These are phyloP conservation scores for Funneliformis geosporum DNA, from an alignment of 192 early-diverging fungal genomes.

Conservation along the genomic window DNA sequence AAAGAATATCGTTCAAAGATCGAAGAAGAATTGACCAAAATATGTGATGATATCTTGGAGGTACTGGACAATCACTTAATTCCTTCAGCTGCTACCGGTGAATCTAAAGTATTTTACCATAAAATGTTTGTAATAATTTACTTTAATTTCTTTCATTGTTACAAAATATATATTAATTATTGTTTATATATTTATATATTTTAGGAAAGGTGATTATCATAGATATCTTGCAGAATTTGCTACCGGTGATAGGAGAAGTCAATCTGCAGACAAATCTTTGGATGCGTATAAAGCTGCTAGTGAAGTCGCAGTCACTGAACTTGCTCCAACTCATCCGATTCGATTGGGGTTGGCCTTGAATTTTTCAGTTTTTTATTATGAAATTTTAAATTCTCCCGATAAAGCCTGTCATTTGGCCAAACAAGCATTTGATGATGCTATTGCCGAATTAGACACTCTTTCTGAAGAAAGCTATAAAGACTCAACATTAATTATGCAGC, in stretches of 20 bases:
- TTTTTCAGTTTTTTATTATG: slow-evolving; percentile 99
- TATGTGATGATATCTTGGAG: slow-evolving; percentile 92
- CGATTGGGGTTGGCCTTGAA: slow-evolving; percentile 96
- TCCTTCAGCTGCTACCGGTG: slow-evolving; percentile 86
- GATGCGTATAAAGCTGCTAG: slow-evolving; percentile 95
- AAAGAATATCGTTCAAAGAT: slow-evolving; percentile 94
- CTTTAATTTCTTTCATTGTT: not conserved
- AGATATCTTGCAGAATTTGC: slow-evolving; percentile 99
- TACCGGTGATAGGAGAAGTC: slow-evolving; percentile 80
- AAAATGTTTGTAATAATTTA: slow-evolving; percentile 78
- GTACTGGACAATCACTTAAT: slow-evolving; percentile 92
- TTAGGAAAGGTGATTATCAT: slow-evolving; percentile 98
- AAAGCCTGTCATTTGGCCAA: slow-evolving; percentile 90
- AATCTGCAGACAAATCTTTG: slow-evolving; percentile 80
- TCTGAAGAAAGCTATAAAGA: slow-evolving; percentile 99
- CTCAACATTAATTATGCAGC: slow-evolving; percentile 99
- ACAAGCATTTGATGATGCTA: slow-evolving; percentile 98
- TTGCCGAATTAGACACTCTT: slow-evolving; percentile 97
- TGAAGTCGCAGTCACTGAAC: slow-evolving; percentile 91
- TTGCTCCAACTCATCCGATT: slow-evolving; percentile 98
- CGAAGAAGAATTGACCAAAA: slow-evolving; percentile 90
- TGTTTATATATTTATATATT: slow-evolving; percentile 20
- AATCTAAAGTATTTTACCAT: slow-evolving; percentile 99
- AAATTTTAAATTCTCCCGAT: slow-evolving; percentile 98
- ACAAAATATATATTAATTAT: not conserved